Conservation (phyloP, 78 protist genomes). For the Protostelium mycophagum region DNA sequence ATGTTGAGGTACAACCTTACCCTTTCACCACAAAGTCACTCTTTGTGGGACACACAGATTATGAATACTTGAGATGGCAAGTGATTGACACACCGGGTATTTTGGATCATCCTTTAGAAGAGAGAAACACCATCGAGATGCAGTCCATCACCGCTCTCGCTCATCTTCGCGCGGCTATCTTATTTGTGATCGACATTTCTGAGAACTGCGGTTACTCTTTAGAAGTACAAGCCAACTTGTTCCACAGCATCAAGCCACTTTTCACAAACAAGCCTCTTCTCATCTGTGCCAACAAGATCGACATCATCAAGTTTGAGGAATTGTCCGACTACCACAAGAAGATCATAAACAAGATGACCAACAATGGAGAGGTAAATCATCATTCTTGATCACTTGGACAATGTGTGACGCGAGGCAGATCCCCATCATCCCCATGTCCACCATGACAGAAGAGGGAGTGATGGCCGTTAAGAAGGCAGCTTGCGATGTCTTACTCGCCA, state of each 20-base stretch:
- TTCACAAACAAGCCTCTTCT: slow-evolving; percentile 97
- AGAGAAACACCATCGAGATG: slow-evolving; percentile 99
- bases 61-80: slow-evolving; percentile 94
- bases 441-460: slow-evolving; percentile 85
- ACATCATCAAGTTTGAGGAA: slow-evolving; percentile 63
- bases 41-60: slow-evolving; percentile 98
- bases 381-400: slow-evolving; percentile 1
- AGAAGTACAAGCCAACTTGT: slow-evolving; percentile 87
- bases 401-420: slow-evolving; percentile 13
- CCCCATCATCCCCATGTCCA: slow-evolving; percentile 49
- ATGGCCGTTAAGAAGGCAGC: slow-evolving; percentile 78
- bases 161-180: slow-evolving; percentile 88
- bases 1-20: slow-evolving; percentile 99
- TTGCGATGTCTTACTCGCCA: slow-evolving; percentile 87
- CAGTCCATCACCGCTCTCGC: slow-evolving; percentile 99
- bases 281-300: slow-evolving; percentile 91
- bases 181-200: slow-evolving; percentile 94
- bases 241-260: slow-evolving; percentile 90
- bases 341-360: slow-evolving; percentile 11
- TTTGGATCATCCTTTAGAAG: slow-evolving; percentile 97
- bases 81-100: slow-evolving; percentile 99
- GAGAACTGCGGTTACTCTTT: slow-evolving; percentile 95
- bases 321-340: slow-evolving; percentile 60
- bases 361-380: slow-evolving; percentile 54
- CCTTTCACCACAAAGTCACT: slow-evolving; percentile 99